These are phyloP conservation scores for Tardiomyces depauwii DNA, from an alignment of 1,139 yeast species.

Conservation along the genomic window DNA sequence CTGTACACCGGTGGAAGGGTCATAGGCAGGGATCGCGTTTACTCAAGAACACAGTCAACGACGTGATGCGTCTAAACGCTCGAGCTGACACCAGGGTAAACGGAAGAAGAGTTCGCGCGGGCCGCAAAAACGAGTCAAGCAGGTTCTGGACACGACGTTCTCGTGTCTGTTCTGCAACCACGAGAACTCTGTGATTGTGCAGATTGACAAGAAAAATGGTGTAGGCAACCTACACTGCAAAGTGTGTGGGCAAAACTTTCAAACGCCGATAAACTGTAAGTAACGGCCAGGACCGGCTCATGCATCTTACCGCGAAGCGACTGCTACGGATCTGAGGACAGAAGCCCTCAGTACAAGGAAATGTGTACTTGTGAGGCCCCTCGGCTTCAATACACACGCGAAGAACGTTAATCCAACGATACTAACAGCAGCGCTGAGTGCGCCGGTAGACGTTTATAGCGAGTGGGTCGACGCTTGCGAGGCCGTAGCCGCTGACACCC, in stretches of 20 bases:
- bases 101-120: conserved; percentile 81
- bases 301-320: no score
- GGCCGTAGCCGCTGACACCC: conserved; percentile 69
- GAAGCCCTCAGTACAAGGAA: conserved; percentile 1
- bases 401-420: no score
- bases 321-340: no score
- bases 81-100: conserved; percentile 49
- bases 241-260: conserved; percentile 91
- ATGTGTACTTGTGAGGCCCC: no score
- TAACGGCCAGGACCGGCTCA: conserved; percentile 20
- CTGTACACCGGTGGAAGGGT: no score
- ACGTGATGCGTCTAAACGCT: no score
- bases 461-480: conserved; percentile 99
- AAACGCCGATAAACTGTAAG: conserved; percentile 57
- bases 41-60: no score
- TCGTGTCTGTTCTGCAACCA: conserved; percentile 94
- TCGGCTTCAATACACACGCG: no score
- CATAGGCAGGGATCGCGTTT: no score
- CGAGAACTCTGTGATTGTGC: conserved; percentile 82
- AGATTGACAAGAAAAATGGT: conserved; percentile 75
- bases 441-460: conserved; percentile 89
- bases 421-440: conserved; percentile 37
- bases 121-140: conserved; percentile 71
- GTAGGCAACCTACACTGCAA: conserved; percentile 84
- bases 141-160: conserved; percentile 73